These are phyloP conservation scores for Schrenkiella parvula DNA, from an alignment of 345 rosid species.

Conservation along the genomic window DNA sequence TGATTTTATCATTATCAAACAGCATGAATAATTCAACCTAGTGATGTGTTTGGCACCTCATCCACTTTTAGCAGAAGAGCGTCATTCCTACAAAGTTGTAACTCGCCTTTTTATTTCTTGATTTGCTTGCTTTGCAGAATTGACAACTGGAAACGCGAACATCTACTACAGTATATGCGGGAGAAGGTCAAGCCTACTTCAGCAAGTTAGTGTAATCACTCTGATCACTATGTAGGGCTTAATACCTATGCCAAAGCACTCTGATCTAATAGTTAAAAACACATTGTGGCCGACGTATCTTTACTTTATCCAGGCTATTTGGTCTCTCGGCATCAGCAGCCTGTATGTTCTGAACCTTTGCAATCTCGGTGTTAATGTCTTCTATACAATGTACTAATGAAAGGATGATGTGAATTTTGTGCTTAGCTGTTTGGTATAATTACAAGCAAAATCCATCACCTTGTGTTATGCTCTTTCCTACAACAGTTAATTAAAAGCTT, in stretches of 20 bases:
- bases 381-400: neutral
- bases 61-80: neutral
- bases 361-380: neutral
- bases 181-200: constrained; percentile 68
- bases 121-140: constrained; percentile 50
- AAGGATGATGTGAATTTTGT: neutral
- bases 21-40: neutral
- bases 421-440: neutral
- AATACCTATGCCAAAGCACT: neutral
- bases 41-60: neutral
- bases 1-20: neutral
- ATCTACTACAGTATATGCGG: constrained; percentile 65
- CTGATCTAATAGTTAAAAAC: neutral
- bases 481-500: neutral
- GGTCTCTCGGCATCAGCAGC: neutral
- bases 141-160: constrained; percentile 98
- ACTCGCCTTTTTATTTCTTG: neutral
- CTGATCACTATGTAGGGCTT: neutral
- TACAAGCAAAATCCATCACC: neutral
- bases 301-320: constrained; percentile 1
- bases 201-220: constrained; percentile 26
- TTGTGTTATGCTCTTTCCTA: neutral
- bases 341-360: constrained; percentile 20
- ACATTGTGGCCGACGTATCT: neutral
- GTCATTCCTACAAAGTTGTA: neutral